Base-by-base conservation (phyloP, 176 grass and related monocot genomes). In the Aegilops sharonensis region DNA sequence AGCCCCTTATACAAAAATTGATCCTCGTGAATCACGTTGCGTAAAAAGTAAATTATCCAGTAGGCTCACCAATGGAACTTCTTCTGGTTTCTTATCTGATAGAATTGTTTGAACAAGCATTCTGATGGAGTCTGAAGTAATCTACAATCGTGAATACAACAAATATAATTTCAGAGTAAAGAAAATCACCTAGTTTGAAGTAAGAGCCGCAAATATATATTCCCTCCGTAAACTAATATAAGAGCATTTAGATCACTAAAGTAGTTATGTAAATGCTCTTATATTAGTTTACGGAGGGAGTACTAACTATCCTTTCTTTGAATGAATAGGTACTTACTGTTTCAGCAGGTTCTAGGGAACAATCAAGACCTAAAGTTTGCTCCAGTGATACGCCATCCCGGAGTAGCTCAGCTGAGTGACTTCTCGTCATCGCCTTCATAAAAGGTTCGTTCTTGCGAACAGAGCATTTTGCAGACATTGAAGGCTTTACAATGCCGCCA, bases 371-470 rank as follows among this genome's bases (percentile, higher is more conserved):
- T 47, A 92, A 43, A 54, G 89, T 94, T 74, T 92, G 87, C 78
- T 94, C 94, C 21, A 83, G 68, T 66, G 82, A 88, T 69, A 81
- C 57, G 21, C 74, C 78, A 73, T 98, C 93, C 34, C 83, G 62
- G 6, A 92, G 77, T 42, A 84, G 37, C 77, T 94, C 92, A 60
- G 87, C 90, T 35, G 91, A 94, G 68, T 94, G 91, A n/a, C 86
- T 92, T 80, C 93, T 89, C 68, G 68, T 86, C 61, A 98, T 68
- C 10, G 75, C 82, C 69, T 89, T 92, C 88, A 73, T 82, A 83
- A 95, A 98, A 83, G 91, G 91, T 43, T 98, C 96, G 40, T 95
- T 98, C 84, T 94, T 98, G 78, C 93, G 89, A 64, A 87, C 68
- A 25, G 62, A 81, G 36, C 89, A 65, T 39, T 94, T 98, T 47